Base-by-base conservation (phyloP, 1,139 yeast species). In the Saccharomyces pastorianus region DNA sequence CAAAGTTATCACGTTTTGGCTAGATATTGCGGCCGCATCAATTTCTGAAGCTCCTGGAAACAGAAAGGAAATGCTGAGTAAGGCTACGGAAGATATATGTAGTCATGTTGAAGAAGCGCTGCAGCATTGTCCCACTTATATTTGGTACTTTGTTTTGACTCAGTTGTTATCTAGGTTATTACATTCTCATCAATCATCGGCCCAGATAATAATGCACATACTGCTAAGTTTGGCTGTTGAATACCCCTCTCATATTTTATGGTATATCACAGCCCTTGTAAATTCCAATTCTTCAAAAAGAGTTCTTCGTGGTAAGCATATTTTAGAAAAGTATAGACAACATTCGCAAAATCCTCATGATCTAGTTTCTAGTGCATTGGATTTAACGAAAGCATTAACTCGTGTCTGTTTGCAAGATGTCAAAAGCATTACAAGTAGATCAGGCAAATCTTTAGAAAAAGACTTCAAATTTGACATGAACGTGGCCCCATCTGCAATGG, bases 1-100 rank as follows among this genome's bases (percentile, higher is more conserved):
- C 0, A 90, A 90, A 65, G 80, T 90, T 27, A 78, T 93, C 6
- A 91, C 97, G 0, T 78, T 90, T 20, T 95, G 99, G 99, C 74
- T 95, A 20, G 97, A 93, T 64, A 88, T 85, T 67, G 87, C 91
- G 2, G 81, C 74, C 13, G 66, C 71, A 48, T 68, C 62, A 49
- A 56, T 57, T 41, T 54, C 55, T 17, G 62, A 61, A 52, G 53
- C 61, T 31, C 32, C 58, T 14, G 52, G 56, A 4, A 51, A 54
- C 29, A 57, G 61, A 63, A 62, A 64, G 48, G 74, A 64, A 71
- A 59, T 65, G 6, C 53, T 66, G 17, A 55, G 60, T 42, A 58
- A 56, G 38, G 58, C 65, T 2, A 59, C 67, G 1, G 58, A 60
- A 9, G 66, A 64, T 23, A 68, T 68, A 25, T 67, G 71, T 50